phyloP scores from a whole-genome alignment of 2,329 filamentous ascomycete genomes.

The Teratosphaeria destructans region DNA sequence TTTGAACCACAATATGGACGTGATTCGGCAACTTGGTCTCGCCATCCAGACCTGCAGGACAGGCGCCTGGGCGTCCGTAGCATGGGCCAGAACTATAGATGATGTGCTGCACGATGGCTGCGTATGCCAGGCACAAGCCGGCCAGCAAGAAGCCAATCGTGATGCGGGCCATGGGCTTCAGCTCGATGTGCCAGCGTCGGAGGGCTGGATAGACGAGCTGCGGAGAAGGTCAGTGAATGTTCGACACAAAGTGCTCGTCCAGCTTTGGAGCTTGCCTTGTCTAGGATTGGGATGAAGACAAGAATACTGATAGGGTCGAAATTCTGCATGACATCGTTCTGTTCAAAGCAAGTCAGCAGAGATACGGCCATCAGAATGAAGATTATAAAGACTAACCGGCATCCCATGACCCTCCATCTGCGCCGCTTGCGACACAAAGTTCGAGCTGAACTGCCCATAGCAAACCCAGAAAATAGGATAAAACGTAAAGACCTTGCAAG shows the following conservation, averaged over 20 bases:
- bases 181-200: constrained; percentile 30
- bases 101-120: constrained; percentile 45
- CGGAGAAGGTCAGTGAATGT: too few relatives aligned
- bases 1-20: constrained; percentile 36
- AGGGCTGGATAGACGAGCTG: constrained; percentile 34
- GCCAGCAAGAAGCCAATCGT: constrained; percentile 44
- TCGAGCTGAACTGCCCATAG: constrained; percentile 29
- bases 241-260: too few relatives aligned
- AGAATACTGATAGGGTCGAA: constrained; percentile 38
- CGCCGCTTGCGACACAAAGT: constrained; percentile 39
- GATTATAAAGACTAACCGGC: constrained; percentile 7
- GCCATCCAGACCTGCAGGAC: constrained; percentile 26
- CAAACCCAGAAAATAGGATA: constrained; percentile 38
- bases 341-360: constrained; percentile 7
- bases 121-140: constrained; percentile 44
- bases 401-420: constrained; percentile 38
- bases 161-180: constrained; percentile 43
- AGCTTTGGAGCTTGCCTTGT: constrained; percentile 15
- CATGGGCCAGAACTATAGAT: constrained; percentile 47
- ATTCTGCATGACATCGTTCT: constrained; percentile 40
- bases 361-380: background rate
- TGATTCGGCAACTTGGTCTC: constrained; percentile 28
- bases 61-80: constrained; percentile 34
- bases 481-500: constrained; percentile 57
- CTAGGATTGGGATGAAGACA: constrained; percentile 36